A percentile compares a stretch with the other conserved stretches of the same genome.
Conservation (phyloP, 352 stramenopile species). For the Globisporangium acanthophoron region DNA sequence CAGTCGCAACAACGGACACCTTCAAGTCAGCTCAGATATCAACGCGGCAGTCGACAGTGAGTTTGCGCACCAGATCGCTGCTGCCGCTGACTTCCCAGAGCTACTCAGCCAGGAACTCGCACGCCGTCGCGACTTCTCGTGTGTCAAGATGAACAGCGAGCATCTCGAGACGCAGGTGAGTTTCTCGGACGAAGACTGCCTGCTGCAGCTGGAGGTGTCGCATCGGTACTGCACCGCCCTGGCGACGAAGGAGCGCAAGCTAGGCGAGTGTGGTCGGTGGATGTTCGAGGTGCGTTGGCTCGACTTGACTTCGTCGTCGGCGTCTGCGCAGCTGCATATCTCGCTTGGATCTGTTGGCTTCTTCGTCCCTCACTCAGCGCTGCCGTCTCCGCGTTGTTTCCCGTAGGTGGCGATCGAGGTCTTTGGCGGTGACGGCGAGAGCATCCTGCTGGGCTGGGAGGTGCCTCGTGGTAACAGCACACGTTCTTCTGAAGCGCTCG, state of each 20-base stretch:
- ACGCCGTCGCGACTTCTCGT: conserved; percentile 57
- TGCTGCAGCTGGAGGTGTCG: conserved; percentile 59
- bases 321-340: background rate
- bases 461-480: conserved; percentile 26
- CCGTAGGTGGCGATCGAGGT: conserved; percentile 29
- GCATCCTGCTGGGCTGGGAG: conserved; percentile 74
- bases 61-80: conserved; percentile 27
- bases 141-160: conserved; percentile 64
- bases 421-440: conserved; percentile 60
- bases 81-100: conserved; percentile 45
- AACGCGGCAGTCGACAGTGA: conserved; percentile 21
- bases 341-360: background rate
- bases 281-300: conserved; percentile 59
- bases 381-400: background rate
- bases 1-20: background rate
- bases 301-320: background rate
- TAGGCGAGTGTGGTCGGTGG: conserved; percentile 70
- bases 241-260: conserved; percentile 61
- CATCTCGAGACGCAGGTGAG: conserved; percentile 52
- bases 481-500: background rate
- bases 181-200: conserved; percentile 70
- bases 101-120: conserved; percentile 57
- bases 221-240: conserved; percentile 67
- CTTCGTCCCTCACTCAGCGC: background rate
- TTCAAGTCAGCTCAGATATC: background rate